These are phyloP conservation scores for Colletotrichum truncatum DNA, from an alignment of 2,329 filamentous ascomycete genomes.

Conservation along the genomic window DNA sequence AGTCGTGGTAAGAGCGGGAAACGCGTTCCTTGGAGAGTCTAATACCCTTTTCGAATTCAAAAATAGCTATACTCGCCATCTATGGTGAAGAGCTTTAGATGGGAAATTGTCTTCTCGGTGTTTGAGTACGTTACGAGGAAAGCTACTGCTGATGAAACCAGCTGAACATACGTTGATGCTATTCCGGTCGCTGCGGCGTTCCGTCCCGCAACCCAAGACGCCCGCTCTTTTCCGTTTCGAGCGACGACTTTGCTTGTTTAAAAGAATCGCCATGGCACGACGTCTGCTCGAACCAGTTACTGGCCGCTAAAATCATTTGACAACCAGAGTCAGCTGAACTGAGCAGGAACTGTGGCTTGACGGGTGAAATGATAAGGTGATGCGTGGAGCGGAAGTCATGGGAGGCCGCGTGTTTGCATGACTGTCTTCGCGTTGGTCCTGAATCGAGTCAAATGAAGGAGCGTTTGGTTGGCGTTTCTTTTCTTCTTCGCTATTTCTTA, in stretches of 20 bases:
- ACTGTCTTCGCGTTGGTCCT: conserved; percentile 18
- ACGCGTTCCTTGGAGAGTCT: no score
- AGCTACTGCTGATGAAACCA: not conserved
- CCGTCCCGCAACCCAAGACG: not conserved
- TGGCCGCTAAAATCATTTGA: not conserved
- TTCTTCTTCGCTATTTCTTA: conserved; percentile 10
- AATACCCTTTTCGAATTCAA: no score
- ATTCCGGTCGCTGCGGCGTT: conserved; percentile 8
- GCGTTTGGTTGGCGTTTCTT: not conserved
- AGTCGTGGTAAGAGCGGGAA: not conserved
- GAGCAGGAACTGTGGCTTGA: conserved; percentile 12
- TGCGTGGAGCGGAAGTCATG: not conserved
- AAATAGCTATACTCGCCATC: not conserved
- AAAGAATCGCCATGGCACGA: conserved; percentile 7
- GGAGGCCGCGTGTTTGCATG: not conserved
- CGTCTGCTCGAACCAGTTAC: not conserved
- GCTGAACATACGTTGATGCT: not conserved
- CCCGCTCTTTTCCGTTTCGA: not conserved
- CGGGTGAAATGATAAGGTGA: not conserved
- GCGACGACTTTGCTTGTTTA: conserved; percentile 12
- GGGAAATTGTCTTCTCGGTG: not conserved
- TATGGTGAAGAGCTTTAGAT: not conserved
- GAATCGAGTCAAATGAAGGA: conserved; percentile 8
- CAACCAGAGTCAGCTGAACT: not conserved
- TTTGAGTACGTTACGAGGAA: not conserved